Evolutionary conservation across 257 asterid genomes (phyloP).

Genomic region (Paulownia fortunei): DNA sequence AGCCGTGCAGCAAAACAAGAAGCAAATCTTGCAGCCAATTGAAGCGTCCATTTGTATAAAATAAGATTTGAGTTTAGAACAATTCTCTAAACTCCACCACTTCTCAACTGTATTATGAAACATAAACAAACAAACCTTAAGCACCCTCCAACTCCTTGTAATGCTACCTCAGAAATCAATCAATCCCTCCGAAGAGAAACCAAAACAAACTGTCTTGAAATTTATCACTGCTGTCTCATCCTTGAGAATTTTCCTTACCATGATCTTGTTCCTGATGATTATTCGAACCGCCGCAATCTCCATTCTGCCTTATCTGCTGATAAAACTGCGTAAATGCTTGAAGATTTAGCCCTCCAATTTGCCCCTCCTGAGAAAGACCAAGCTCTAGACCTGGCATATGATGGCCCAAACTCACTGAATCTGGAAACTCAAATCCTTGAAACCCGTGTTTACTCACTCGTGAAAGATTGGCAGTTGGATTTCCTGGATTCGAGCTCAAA

Average conservation of each 20-base stretch:
- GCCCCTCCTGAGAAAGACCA: slow-evolving; percentile 67
- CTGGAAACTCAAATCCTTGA: slow-evolving; percentile 42
- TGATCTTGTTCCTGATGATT: slow-evolving; percentile 35
- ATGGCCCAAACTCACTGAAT: slow-evolving; percentile 31
- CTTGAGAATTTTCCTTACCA: slow-evolving; percentile 47
- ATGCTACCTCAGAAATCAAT: neutral
- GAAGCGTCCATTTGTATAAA: neutral
- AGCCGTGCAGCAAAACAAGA: slow-evolving; percentile 35
- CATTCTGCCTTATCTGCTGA: slow-evolving; percentile 54
- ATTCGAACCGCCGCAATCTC: slow-evolving; percentile 34
- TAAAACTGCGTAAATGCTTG: slow-evolving; percentile 55
- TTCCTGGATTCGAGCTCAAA: slow-evolving; percentile 35
- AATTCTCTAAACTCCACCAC: neutral
- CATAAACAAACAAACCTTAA: neutral
- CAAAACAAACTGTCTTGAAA: neutral
- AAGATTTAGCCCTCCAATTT: slow-evolving; percentile 50
- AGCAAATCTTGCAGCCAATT: slow-evolving; percentile 31
- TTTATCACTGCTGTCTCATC: slow-evolving; percentile 36
- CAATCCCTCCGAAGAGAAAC: neutral
- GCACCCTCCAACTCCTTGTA: neutral
- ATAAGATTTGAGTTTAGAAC: neutral
- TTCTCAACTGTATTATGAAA: neutral
- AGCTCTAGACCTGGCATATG: slow-evolving; percentile 64
- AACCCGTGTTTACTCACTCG: slow-evolving; percentile 12
- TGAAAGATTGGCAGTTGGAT: slow-evolving; percentile 28